A percentile compares a stretch with the other conserved stretches of the same genome.
Conservation (phyloP, 768 basidiomycete species). For the Pseudohyphozyma bogoriensis region DNA sequence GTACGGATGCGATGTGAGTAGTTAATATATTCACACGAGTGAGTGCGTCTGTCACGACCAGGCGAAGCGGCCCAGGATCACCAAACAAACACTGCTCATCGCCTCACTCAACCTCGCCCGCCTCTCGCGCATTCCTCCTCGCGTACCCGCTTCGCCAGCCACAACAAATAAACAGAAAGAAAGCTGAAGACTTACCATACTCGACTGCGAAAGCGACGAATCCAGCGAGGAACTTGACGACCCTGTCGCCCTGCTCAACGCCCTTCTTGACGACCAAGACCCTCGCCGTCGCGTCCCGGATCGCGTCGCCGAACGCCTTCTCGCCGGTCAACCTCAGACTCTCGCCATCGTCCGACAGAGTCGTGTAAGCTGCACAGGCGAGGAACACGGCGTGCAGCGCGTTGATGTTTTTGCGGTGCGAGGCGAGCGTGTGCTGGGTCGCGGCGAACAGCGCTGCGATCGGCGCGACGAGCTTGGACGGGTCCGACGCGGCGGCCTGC, state of each 20-base stretch:
- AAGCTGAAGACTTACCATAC: slow-evolving; percentile 47
- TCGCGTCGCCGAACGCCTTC: slow-evolving; percentile 57
- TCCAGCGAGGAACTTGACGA: slow-evolving; percentile 69
- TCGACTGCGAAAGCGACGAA: slow-evolving; percentile 67
- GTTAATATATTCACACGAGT: too few relatives aligned
- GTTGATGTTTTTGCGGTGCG: slow-evolving; percentile 82
- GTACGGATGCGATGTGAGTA: too few relatives aligned
- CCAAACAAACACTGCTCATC: neutral
- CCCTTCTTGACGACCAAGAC: slow-evolving; percentile 72
- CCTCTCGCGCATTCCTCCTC: too few relatives aligned
- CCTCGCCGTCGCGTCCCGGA: slow-evolving; percentile 50
- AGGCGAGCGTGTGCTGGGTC: slow-evolving; percentile 39
- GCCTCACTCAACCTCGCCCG: neutral
- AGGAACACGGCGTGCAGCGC: slow-evolving; percentile 68
- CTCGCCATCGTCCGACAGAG: slow-evolving; percentile 33
- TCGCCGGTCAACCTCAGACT: slow-evolving; percentile 59
- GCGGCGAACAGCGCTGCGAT: slow-evolving; percentile 14
- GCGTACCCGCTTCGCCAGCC: too few relatives aligned
- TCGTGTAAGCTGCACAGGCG: slow-evolving; percentile 50
- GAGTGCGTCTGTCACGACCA: too few relatives aligned
- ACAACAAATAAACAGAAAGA: neutral
- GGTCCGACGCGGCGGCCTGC: neutral
- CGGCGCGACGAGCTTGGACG: slow-evolving; percentile 14
- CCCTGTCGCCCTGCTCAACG: slow-evolving; percentile 57
- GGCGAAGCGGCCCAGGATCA: too few relatives aligned